These are phyloP conservation scores for Atkinsonella texensis DNA, from an alignment of 2,329 filamentous ascomycete genomes.

Conservation along the genomic window DNA sequence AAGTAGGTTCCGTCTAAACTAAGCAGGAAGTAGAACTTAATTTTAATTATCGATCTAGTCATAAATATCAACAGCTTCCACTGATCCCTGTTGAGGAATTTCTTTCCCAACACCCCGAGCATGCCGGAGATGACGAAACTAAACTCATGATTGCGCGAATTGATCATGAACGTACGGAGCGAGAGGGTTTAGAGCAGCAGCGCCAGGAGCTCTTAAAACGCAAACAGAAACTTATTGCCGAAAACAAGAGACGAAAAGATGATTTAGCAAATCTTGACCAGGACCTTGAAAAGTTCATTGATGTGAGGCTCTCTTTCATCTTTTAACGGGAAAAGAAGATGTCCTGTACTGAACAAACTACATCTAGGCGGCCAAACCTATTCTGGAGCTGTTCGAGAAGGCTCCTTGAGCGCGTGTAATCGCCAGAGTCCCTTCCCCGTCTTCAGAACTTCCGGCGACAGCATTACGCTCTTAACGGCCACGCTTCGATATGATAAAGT, in stretches of 20 bases:
- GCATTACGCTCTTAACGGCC: too few species aligned
- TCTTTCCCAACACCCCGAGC: constrained; percentile 61
- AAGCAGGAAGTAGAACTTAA: background rate
- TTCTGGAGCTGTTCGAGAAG: constrained; percentile 76
- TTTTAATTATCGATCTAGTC: constrained; percentile 35
- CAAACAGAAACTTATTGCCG: constrained; percentile 49
- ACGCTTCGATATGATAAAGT: too few species aligned
- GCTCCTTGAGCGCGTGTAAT: constrained; percentile 30
- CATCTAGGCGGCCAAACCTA: constrained; percentile 68
- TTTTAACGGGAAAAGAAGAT: background rate
- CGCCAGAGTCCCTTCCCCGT: background rate
- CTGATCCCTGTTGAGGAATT: constrained; percentile 79
- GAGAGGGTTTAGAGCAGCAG: constrained; percentile 75
- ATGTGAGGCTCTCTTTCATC: constrained; percentile 40
- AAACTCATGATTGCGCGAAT: constrained; percentile 82
- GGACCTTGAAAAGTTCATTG: constrained; percentile 88
- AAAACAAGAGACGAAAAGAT: constrained; percentile 87
- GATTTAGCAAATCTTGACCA: constrained; percentile 84
- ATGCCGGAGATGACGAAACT: constrained; percentile 60
- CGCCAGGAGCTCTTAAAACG: constrained; percentile 61
- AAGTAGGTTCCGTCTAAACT: constrained; percentile 49
- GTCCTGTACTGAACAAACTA: background rate
- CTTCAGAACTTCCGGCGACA: too few species aligned
- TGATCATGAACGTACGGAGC: constrained; percentile 75
- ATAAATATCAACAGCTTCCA: constrained; percentile 78